Evolutionary conservation across 345 rosid genomes (phyloP), one percentile per base, ranked within the genome.

Genomic region (Turritis glabra): DNA sequence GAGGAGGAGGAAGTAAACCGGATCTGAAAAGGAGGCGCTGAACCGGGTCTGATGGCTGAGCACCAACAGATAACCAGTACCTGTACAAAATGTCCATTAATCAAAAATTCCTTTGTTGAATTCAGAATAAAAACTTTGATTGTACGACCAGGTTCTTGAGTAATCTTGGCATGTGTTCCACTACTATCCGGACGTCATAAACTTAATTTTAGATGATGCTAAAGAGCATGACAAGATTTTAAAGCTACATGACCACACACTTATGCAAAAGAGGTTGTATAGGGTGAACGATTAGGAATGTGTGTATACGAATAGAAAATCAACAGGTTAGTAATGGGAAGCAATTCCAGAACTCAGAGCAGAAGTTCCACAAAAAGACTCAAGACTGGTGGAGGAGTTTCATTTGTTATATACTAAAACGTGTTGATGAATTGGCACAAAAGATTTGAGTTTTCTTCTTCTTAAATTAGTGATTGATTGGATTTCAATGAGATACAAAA

Each of bases 51-150:
- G 97, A 92, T 72, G 99, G 84, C 83, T 90, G 97, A 58, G 97
- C 99, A 74, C 98, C 98, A 48, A 95, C 98, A 10, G 99, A 92
- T 64, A 92, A 75, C 98, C 98, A 95, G 72, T 95, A 95, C 84
- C 97, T 95, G 67, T 59, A 74, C 35, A 64, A 48, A 37, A 44
- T 12, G 40, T 15, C n/a, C 35, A 29, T 67, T 21, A 7, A 15
- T 29, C 11, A 44, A 25, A 59, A 48, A 19, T 23, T 64, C n/a
- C 3, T 30, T 26, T 35, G 30, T 18, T 26, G 40, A 51, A 71
- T 64, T 74, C 15, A 55, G 12, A 55, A 27, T 35, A 30, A 75
- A 38, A 15, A 8, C 14, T 13, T 46, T 9, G 30, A 43, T 51
- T 61, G 17, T n/a, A 38, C 18, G 11, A 2, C 68, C 1, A 37